These are phyloP conservation scores for Entomortierella beljakovae DNA, from an alignment of 192 early-diverging fungal species.

Conservation along the genomic window DNA sequence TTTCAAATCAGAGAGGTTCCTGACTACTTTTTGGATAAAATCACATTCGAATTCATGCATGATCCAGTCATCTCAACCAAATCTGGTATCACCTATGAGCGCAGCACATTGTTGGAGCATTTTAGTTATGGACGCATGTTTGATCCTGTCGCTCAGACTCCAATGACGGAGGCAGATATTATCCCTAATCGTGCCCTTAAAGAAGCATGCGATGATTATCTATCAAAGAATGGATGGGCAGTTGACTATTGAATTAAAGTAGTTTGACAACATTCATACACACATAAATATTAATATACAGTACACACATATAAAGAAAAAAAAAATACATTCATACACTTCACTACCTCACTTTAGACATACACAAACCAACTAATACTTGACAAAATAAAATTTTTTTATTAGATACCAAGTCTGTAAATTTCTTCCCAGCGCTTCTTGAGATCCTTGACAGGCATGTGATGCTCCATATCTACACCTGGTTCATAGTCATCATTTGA, in stretches of 20 bases:
- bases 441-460: slow-evolving; percentile 38
- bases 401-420: slow-evolving; percentile 25
- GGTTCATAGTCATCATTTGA: slow-evolving; percentile 2
- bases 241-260: slow-evolving; percentile 53
- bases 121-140: slow-evolving; percentile 83
- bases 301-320: too few species aligned
- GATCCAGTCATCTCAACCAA: slow-evolving; percentile 75
- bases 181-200: slow-evolving; percentile 82
- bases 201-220: slow-evolving; percentile 72
- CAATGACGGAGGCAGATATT: slow-evolving; percentile 74
- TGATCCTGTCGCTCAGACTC: slow-evolving; percentile 80
- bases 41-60: slow-evolving; percentile 87
- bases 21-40: slow-evolving; percentile 74
- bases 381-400: too few species aligned
- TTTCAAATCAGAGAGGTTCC: slow-evolving; percentile 58
- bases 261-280: too few species aligned
- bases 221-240: slow-evolving; percentile 72
- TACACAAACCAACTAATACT: too few species aligned
- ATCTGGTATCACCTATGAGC: slow-evolving; percentile 81
- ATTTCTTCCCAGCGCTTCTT: slow-evolving; percentile 49
- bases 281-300: too few species aligned
- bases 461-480: slow-evolving; percentile 25
- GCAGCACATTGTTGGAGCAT: slow-evolving; percentile 78
- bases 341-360: too few species aligned
- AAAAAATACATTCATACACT: too few species aligned